Percentiles rank a stretch among this genome's conserved stretches.
These are phyloP conservation scores for Cerrena zonata DNA, from an alignment of 1,284 basidiomycete species.

Conservation along the genomic window DNA sequence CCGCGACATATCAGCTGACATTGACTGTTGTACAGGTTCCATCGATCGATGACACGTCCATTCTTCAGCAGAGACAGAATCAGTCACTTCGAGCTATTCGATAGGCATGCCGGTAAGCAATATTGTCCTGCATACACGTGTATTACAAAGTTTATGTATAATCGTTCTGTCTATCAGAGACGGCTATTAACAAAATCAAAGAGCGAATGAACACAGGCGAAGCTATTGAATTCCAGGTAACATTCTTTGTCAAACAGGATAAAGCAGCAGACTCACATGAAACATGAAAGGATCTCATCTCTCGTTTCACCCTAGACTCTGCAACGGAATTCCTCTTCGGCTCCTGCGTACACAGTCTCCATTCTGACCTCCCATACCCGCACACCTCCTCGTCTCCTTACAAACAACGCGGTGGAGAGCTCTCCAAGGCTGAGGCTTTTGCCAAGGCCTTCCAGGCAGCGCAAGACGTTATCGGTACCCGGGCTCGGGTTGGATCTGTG, in stretches of 20 bases:
- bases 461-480: conserved; percentile 9
- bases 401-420: no score
- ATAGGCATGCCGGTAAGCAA: conserved; percentile 15
- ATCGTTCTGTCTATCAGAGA: background rate
- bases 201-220: background rate
- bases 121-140: no score
- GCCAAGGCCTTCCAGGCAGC: conserved; percentile 3
- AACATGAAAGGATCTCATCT: conserved; percentile 28
- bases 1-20: background rate
- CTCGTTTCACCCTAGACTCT: conserved; percentile 4
- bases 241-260: background rate
- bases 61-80: conserved; percentile 22
- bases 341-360: conserved; percentile 30
- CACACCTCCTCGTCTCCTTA: conserved; percentile 6
- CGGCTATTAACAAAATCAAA: conserved; percentile 4
- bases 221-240: conserved; percentile 7
- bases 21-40: conserved; percentile 17
- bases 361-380: conserved; percentile 28
- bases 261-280: background rate
- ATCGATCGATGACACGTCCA: conserved; percentile 28
- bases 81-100: conserved; percentile 21
- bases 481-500: background rate
- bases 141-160: background rate
- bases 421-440: conserved; percentile 28
- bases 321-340: conserved; percentile 40